phyloP scores from a whole-genome alignment of 2,329 filamentous ascomycete genomes.

The Penicillium sp. region DNA sequence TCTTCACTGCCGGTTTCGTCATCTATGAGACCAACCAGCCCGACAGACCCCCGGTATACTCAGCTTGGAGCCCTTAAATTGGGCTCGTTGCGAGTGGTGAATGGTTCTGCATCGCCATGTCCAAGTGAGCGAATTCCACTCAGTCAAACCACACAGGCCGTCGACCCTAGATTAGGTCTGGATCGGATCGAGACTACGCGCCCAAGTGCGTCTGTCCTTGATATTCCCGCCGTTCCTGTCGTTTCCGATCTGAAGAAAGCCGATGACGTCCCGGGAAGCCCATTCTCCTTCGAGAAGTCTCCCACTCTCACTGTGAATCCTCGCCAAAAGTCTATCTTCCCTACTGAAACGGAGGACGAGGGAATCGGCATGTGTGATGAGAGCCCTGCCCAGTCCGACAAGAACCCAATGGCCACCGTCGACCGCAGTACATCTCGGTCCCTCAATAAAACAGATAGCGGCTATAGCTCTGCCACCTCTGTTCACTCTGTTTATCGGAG shows the following conservation, averaged over 20 bases:
- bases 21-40: constrained; percentile 28
- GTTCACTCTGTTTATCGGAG: constrained; percentile 32
- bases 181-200: constrained; percentile 13
- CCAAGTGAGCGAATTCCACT: constrained; percentile 39
- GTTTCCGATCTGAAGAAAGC: constrained; percentile 15
- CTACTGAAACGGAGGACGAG: constrained; percentile 27
- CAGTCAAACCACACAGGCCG: constrained; percentile 11
- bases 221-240: constrained; percentile 20
- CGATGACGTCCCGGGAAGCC: constrained; percentile 34
- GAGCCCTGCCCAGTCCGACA: constrained; percentile 13
- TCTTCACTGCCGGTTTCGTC: constrained; percentile 11
- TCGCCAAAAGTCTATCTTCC: constrained; percentile 15
- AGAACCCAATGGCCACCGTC: constrained; percentile 10
- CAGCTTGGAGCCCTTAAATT: constrained; percentile 46
- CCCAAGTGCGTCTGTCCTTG: constrained; percentile 17
- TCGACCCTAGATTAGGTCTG: constrained; percentile 20
- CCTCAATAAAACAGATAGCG: constrained; percentile 41
- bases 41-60: constrained; percentile 41
- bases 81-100: constrained; percentile 46
- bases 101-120: constrained; percentile 43
- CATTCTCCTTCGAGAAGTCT: constrained; percentile 41
- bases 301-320: constrained; percentile 24
- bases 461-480: constrained; percentile 44
- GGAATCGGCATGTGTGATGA: constrained; percentile 25
- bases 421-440: constrained; percentile 26